Evolutionary conservation across 2,329 filamentous ascomycete species (phyloP).

Genomic region (Apiospora rasikravindrae): DNA sequence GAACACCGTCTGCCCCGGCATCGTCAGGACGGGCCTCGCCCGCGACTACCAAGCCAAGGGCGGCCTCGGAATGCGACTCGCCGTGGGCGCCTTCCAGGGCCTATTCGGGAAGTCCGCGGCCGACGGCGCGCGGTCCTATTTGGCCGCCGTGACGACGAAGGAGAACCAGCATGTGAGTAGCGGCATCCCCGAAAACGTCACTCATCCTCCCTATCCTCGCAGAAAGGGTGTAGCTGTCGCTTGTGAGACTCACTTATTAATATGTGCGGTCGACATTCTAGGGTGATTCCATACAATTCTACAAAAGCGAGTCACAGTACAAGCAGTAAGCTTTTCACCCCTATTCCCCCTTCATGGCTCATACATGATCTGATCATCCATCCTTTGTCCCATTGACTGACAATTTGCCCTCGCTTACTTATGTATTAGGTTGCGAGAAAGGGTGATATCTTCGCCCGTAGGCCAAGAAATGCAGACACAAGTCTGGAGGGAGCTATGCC

Average conservation of each 20-base stretch:
- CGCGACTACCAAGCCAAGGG: constrained; percentile 24
- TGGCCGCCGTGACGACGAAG: constrained; percentile 29
- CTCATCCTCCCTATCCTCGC: not conserved
- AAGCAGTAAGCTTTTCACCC: not conserved
- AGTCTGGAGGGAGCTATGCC: constrained; percentile 33
- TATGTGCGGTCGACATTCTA: not conserved
- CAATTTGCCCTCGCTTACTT: not conserved
- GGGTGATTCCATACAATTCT: not conserved
- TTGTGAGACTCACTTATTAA: not conserved
- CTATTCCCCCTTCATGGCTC: not conserved
- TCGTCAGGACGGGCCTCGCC: constrained; percentile 31
- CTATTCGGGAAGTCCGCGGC: constrained; percentile 33
- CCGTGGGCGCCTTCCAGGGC: constrained; percentile 22
- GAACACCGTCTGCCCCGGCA: constrained; percentile 36
- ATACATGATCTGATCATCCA: not conserved
- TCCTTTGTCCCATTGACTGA: no score
- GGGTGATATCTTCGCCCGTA: constrained; percentile 25
- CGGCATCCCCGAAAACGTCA: no score
- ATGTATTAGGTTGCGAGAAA: constrained; percentile 24
- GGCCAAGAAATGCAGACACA: constrained; percentile 30
- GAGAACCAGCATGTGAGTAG: constrained; percentile 33
- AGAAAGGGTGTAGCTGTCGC: not conserved
- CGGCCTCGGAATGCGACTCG: constrained; percentile 18
- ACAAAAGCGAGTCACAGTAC: not conserved
- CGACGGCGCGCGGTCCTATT: constrained; percentile 34